phyloP scores from a whole-genome alignment of 2,329 filamentous ascomycete genomes.

The Bipolaris cookei region DNA sequence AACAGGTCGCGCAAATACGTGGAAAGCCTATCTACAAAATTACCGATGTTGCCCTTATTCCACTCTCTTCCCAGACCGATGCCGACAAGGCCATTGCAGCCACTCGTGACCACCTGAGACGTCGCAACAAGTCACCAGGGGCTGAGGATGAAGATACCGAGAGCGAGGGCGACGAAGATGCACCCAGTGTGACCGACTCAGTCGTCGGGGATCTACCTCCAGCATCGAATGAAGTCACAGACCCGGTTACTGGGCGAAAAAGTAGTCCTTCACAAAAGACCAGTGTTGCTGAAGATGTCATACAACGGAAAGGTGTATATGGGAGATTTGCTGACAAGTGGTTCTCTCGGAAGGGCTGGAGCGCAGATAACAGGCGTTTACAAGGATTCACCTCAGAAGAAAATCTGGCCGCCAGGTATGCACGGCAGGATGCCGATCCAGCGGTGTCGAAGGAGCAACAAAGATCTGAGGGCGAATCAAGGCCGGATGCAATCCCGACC shows the following conservation, averaged over 20 bases:
- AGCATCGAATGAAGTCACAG: constrained; percentile 44
- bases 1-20: constrained; percentile 86
- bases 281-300: constrained; percentile 87
- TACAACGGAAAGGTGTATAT: constrained; percentile 80
- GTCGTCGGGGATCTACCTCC: constrained; percentile 44
- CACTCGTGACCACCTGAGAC: constrained; percentile 58
- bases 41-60: constrained; percentile 89
- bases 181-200: constrained; percentile 46
- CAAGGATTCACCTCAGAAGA: constrained; percentile 69
- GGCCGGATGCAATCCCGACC: constrained; percentile 30
- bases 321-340: constrained; percentile 88
- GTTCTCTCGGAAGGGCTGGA: constrained; percentile 88
- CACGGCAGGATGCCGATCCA: constrained; percentile 43
- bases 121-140: constrained; percentile 42
- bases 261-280: constrained; percentile 32
- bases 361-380: constrained; percentile 70
- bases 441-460: constrained; percentile 35
- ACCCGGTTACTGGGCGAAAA: constrained; percentile 38
- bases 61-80: constrained; percentile 76
- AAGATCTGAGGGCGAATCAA: constrained; percentile 20
- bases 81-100: constrained; percentile 73
- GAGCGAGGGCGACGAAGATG: constrained; percentile 44
- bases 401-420: constrained; percentile 49
- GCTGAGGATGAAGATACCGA: constrained; percentile 39
- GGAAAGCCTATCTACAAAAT: constrained; percentile 85